Base-by-base conservation (phyloP, 2,329 filamentous ascomycete species). In the Trichoderma cornu-damae region DNA sequence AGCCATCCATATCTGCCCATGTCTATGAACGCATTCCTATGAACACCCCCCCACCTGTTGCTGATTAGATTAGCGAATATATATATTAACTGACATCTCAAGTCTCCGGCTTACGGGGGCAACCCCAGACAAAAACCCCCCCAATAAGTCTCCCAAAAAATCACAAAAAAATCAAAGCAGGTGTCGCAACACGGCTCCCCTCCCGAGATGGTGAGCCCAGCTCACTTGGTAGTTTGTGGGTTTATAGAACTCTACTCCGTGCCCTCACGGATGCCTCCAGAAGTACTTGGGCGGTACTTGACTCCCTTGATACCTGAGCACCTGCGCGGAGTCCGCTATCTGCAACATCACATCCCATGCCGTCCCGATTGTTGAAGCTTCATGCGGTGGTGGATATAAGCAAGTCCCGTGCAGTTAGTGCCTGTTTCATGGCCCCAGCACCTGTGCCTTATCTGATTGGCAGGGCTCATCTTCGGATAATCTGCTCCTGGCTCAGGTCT, bases 401-500 rank as follows among this genome's bases (percentile, higher is more conserved):
- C 34, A 50, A 53, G 35, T 43, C 37, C 28, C 38, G 30, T 16
- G 20, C 20, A 1, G 22, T 40, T 28, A 32, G 52, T 3, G 11
- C 32, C 4, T 51, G 42, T 55, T 38, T 55, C 52, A 55, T n/a
- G 52, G 16, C 34, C 52, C 42, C 52, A 42, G 42, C 43, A 46
- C 5, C 34, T 22, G 0, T 8, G 3, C 5, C 0, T 3, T 1
- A 0, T 11, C 1, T 32, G 3, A 38, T 55, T 46, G 52, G 52
- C 0, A 0, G 28, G 42, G 16, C 3, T 4, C 4, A 28, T 30
- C n/a, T 12, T 55, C 42, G 52, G 52, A 47, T 26, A 47, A 30
- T n/a, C 32, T 38, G 14, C n/a, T n/a, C 34, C 42, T 42, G 42
- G 42, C 43, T 14, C n/a, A n/a, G 12, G 22, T n/a, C 20, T 51